phyloP scores from a whole-genome alignment of 2,329 filamentous ascomycete genomes.

The Fonsecaea monophora region DNA sequence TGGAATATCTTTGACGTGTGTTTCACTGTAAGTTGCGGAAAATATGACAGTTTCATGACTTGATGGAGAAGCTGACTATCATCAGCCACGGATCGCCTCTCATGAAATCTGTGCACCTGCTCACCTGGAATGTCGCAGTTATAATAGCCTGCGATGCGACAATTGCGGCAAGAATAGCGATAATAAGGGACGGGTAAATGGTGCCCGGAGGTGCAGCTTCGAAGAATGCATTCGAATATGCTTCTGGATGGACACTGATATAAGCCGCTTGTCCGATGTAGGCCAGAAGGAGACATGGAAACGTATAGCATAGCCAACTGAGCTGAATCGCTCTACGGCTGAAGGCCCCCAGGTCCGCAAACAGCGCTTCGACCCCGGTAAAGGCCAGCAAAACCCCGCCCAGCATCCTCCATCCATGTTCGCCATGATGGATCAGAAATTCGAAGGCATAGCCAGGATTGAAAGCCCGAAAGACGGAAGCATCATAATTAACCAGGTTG shows the following conservation, averaged over 20 bases:
- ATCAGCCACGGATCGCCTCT: constrained; percentile 1
- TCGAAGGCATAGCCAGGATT: constrained; percentile 56
- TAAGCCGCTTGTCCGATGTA: constrained; percentile 78
- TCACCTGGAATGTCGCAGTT: constrained; percentile 72
- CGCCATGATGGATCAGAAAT: constrained; percentile 58
- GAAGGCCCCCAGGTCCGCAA: constrained; percentile 79
- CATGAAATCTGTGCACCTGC: background rate
- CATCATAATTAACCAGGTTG: constrained; percentile 56
- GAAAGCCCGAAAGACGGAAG: constrained; percentile 60
- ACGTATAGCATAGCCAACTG: constrained; percentile 72
- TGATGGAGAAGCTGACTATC: constrained; percentile 63
- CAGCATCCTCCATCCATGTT: constrained; percentile 60
- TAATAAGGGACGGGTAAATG: constrained; percentile 70
- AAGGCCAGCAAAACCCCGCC: constrained; percentile 74
- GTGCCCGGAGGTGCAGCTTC: constrained; percentile 71
- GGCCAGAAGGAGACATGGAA: constrained; percentile 66
- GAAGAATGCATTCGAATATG: constrained; percentile 77
- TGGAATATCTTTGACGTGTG: constrained; percentile 75
- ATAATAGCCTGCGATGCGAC: constrained; percentile 82
- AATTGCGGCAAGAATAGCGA: constrained; percentile 73
- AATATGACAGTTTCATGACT: constrained; percentile 75
- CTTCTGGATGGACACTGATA: constrained; percentile 65
- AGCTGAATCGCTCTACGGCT: constrained; percentile 72
- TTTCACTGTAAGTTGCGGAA: constrained; percentile 75
- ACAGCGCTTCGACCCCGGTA: constrained; percentile 79